Evolutionary conservation across 306 rosid species (phyloP).

Genomic region (Rosa multiflora): DNA sequence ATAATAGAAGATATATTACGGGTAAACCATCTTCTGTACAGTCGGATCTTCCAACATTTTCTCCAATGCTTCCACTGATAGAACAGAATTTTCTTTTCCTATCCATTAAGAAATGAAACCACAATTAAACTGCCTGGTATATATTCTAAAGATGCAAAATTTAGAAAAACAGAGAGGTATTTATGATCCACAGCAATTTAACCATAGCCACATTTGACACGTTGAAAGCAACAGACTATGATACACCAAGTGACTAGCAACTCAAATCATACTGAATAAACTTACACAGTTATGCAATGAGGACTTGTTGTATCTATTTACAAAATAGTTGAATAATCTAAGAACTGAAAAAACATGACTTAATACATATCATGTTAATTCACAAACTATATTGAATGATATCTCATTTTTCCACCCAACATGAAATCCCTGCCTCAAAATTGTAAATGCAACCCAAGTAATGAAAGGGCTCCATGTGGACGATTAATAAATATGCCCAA

Average conservation of each 20-base stretch:
- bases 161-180: not conserved
- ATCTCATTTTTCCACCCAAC: not conserved
- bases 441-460: not conserved
- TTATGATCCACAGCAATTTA: not conserved
- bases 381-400: not conserved
- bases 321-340: not conserved
- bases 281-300: not conserved
- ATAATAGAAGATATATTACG: constrained; percentile 58
- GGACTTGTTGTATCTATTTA: not conserved
- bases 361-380: not conserved
- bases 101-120: constrained; percentile 31
- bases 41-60: constrained; percentile 99
- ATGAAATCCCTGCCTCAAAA: not conserved
- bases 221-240: not conserved
- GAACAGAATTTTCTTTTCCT: constrained; percentile 52
- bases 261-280: not conserved
- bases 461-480: not conserved
- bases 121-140: constrained; percentile 21
- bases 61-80: constrained; percentile 96
- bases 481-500: not conserved
- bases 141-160: constrained; percentile 20
- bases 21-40: constrained; percentile 97
- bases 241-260: not conserved
- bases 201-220: constrained; percentile 1
- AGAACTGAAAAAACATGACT: not conserved